A percentile compares a stretch with the other conserved stretches of the same genome.
Conservation (phyloP, 192 early-diverging fungal species). For the Mycoemilia scoparia region DNA sequence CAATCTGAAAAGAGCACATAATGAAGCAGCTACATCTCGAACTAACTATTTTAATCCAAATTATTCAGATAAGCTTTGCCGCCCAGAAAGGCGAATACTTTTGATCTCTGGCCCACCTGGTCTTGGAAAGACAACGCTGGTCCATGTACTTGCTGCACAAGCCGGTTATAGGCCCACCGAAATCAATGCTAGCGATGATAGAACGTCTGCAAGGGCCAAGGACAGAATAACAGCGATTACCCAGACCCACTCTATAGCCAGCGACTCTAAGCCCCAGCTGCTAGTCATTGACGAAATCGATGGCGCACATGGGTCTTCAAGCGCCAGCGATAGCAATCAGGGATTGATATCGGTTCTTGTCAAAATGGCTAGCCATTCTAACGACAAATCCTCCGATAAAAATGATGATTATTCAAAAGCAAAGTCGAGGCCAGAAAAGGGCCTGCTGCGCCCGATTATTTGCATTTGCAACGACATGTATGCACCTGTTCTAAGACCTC, state of each 20-base stretch:
- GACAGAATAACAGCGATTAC: constrained; percentile 58
- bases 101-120: constrained; percentile 84
- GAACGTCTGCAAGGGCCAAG: constrained; percentile 53
- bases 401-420: no score
- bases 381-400: constrained; percentile 3
- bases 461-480: constrained; percentile 98
- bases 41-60: background rate
- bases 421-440: constrained; percentile 4
- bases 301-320: no score
- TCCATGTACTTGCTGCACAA: constrained; percentile 76
- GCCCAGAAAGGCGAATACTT: constrained; percentile 31
- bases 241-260: constrained; percentile 49
- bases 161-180: constrained; percentile 82
- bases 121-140: constrained; percentile 91
- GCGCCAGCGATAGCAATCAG: constrained; percentile 45
- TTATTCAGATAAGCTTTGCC: constrained; percentile 12
- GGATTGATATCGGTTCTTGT: constrained; percentile 72
- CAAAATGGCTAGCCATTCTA: constrained; percentile 33
- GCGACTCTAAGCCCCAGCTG: constrained; percentile 49
- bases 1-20: constrained; percentile 3
- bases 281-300: constrained; percentile 95
- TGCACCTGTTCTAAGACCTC: constrained; percentile 66
- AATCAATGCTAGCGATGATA: constrained; percentile 96
- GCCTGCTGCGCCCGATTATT: constrained; percentile 76
- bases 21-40: background rate